phyloP scores from a whole-genome alignment of 768 basidiomycete genomes.

The Naganishia vaughanmartiniae region DNA sequence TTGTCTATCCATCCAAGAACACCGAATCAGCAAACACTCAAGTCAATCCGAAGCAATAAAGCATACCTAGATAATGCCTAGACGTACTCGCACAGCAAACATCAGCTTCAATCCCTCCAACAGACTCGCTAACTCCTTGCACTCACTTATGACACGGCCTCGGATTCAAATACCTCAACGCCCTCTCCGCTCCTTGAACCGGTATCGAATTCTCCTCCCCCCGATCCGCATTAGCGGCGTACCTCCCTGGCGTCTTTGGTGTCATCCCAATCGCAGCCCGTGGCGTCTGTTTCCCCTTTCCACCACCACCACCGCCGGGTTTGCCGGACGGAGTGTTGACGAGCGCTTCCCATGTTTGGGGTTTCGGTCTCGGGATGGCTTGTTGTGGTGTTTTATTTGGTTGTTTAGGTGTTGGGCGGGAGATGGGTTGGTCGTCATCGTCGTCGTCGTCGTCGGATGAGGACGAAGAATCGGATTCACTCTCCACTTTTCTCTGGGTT shows the following conservation, averaged over 20 bases:
- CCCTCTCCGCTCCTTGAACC: constrained; percentile 23
- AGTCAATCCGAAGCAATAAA: background rate
- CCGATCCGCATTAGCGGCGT: background rate
- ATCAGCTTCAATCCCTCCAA: background rate
- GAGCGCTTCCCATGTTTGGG: constrained; percentile 8
- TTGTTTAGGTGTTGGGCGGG: constrained; percentile 1
- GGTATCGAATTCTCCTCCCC: constrained; percentile 16
- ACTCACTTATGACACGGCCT: constrained; percentile 50
- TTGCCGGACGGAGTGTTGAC: background rate
- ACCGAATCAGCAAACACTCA: background rate
- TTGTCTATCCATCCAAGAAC: constrained; percentile 30
- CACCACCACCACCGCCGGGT: no score
- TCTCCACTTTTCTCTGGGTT: background rate
- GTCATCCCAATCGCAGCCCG: constrained; percentile 1
- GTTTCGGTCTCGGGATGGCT: background rate
- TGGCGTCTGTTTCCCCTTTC: background rate
- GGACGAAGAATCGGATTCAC: background rate
- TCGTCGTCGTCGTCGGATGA: background rate
- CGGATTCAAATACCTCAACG: constrained; percentile 40
- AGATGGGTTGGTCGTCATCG: background rate
- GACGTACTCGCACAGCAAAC: background rate
- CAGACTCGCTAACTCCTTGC: background rate
- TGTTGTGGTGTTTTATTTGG: background rate
- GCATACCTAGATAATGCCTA: constrained; percentile 36
- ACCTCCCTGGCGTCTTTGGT: constrained; percentile 8